Evolutionary conservation across 305 asterid species (phyloP), one percentile per base, ranked within the genome.

Genomic region (Solanum hybrid): DNA sequence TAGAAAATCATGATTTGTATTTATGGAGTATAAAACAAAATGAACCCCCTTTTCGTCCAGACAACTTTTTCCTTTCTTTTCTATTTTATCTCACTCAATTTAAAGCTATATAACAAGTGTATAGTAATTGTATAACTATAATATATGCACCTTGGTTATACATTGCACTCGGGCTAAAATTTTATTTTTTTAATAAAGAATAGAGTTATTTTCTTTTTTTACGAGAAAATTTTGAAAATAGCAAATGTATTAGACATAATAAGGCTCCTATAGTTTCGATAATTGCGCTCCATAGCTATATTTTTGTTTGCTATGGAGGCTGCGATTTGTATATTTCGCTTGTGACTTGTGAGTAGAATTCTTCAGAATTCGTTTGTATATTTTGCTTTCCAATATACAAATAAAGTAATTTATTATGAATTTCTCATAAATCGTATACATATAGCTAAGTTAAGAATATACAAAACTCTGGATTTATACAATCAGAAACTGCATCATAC

Each of bases 231-330:
- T 61, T 61, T 8, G 26, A 61, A 61, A 20, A 7, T 61, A 3
- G 26, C 26, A 61, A 61, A 20, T 20, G 22, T 57, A 7, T 57
- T 57, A 57, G 69, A 57, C 69, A 61, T 61, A 61, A 20, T 7
- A 7, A 20, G 22, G 22, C 22, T 46, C 0, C 22, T 16, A 14
- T 46, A 46, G 22, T 46, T 46, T 16, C 3, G 1, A 46, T 46
- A 46, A 46, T 46, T 16, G 8, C 64, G 64, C 64, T 46, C 22
- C 8, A 46, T 46, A 61, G 11, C 5, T 20, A 61, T 61, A 20
- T 7, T 20, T 61, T 0, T 0, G 10, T 20, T 61, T 20, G 5
- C 11, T 20, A 20, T 61, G 71, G 11, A 61, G 26, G 0, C 1
- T 7, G 11, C 4, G 0, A 29, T 29, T 29, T 18, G 24, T 28